Evolutionary conservation across 495 filamentous ascomycete genomes (phyloP), one percentile per base, ranked within the genome.

Genomic region (Usnea hakonensis): DNA sequence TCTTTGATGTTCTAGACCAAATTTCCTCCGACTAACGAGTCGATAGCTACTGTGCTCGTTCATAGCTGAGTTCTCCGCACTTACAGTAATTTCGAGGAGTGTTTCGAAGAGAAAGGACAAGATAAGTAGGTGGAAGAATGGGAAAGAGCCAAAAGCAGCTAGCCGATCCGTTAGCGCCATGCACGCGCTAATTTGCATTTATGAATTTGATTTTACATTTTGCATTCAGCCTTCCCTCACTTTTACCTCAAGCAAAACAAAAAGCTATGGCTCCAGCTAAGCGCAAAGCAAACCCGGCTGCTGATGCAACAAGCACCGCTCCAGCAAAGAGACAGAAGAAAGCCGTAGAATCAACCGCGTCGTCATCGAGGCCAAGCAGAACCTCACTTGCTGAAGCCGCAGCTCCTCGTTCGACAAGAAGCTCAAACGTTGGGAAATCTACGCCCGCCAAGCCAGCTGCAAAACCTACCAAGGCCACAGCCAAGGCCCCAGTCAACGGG

Each of bases 291-390:
- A 53, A 44, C 17, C 33, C 28, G 30, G 28, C 40, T 9, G 37
- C 46, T 2, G 59, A 61, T 21, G 26, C n/a, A 23, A 44, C 48
- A 36, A 21, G 48, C 21, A 30, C 38, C 23, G 26, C 26, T 61
- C 10, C 59, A 55, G 55, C 52, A 11, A 61, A 40, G 41, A 33
- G 50, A 41, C 59, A 41, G 10, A 60, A 64, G 35, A 68, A 62
- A 63, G 43, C n/a, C 33, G 41, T 59, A 55, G 35, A 56, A 41
- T 35, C 66, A 52, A 70, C 68, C 11, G 68, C 66, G 28, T 54
- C 67, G 44, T 65, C 68, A 28, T 60, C 60, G 32, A 64, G 68
- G 23, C 68, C 66, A 14, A 64, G 58, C 32, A 56, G 68, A 32
- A 37, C 21, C n/a, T 48, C 58, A 66, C 30, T 58, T 28, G 48